Evolutionary conservation across 2,329 filamentous ascomycete species (phyloP), one percentile per base, ranked within the genome.

Genomic region (Emericellopsis cladophorae): DNA sequence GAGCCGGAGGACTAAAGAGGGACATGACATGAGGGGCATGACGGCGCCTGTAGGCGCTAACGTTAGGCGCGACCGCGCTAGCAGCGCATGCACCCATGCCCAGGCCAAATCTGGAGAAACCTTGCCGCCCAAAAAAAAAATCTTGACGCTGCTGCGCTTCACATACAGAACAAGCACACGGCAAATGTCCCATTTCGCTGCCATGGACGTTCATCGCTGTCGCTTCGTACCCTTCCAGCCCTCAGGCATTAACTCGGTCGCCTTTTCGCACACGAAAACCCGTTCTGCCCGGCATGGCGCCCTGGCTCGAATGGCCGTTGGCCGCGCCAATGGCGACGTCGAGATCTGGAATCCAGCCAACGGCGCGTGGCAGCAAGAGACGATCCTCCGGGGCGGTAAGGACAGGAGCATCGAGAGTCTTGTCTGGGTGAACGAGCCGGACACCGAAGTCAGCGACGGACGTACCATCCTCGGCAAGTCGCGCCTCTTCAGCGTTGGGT

Each of bases 161-260:
- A 29, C 12, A 12, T 3, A 29, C 26, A 4, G 26, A 29, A 9
- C 9, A 29, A 29, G 12, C 35, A 37, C 21, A 37, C 18, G 10
- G 14, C 16, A 5, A 4, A 7, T 16, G 10, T 12, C 23, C 41
- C 46, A 47, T 12, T 29, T 3, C 26, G 12, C 26, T 12, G 26
- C 44, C 44, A 95, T 96, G 90, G 90, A 96, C 65, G 82, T 98
- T 58, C 92, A 98, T 68, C 86, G 92, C 54, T 94, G 89, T 57
- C 86, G 92, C 57, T 98, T 98, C 65, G 84, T 98, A 51, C 84
- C 85, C 33, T 96, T 85, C 63, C 87, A 88, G 48, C 83, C 87
- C 7, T 87, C 87, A 45, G 82, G 88, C 43, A 95, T 98, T 63
- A 96, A 95, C 64, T 82, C 87, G 47, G 76, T 96, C 56, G 87